A percentile compares a stretch with the other conserved stretches of the same genome.
Evolutionary conservation across 129 eudicot species (phyloP).

Genomic region (Centaurea solstitialis): DNA sequence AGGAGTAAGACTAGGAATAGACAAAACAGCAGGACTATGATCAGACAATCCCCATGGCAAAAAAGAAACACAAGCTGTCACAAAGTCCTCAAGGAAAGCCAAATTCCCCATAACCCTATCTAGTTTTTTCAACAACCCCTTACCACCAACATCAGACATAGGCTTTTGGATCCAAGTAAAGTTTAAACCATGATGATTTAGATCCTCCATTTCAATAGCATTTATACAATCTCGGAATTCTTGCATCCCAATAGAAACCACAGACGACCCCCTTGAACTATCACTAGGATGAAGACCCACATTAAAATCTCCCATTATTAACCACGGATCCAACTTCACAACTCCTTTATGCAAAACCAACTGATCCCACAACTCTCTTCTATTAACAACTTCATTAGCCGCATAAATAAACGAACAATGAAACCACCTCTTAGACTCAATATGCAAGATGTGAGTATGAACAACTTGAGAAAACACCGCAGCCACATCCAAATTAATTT

Average conservation of each 20-base stretch:
- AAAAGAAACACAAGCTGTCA: neutral
- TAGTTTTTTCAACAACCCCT: neutral
- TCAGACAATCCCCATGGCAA: neutral
- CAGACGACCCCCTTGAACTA: neutral
- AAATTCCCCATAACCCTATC: neutral
- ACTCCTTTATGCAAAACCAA: neutral
- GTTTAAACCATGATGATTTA: neutral
- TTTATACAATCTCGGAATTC: neutral
- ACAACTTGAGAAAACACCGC: neutral
- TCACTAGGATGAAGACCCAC: neutral
- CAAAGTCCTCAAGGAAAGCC: fast-evolving
- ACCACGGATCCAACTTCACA: neutral
- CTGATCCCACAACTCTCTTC: neutral
- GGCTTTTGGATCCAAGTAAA: neutral
- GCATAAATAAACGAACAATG: neutral
- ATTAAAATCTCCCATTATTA: neutral
- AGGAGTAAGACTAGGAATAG: no score
- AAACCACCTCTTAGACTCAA: no score
- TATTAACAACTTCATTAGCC: neutral
- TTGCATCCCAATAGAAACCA: neutral
- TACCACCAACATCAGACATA: fast-evolving
- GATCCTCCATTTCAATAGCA: neutral
- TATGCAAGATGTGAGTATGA: neutral
- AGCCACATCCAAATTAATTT: neutral
- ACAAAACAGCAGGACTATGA: no score